A percentile compares a stretch with the other conserved stretches of the same genome.
These are phyloP conservation scores for Pseudocercospora fijiensis DNA, from an alignment of 2,329 filamentous ascomycete genomes.

Conservation along the genomic window DNA sequence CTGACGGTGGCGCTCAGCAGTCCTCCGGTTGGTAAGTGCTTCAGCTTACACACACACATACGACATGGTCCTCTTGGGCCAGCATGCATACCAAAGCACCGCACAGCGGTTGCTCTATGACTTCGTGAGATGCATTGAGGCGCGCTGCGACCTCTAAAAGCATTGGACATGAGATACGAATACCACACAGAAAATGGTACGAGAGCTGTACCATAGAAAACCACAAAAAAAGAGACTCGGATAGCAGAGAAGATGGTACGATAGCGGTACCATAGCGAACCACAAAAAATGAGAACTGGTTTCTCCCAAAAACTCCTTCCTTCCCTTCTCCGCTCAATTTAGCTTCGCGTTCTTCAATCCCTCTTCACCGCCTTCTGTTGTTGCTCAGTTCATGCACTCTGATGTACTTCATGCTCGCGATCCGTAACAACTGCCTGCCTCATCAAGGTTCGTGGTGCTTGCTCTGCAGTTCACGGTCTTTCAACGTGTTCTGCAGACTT, in stretches of 20 bases:
- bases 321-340: background rate
- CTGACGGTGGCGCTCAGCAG: constrained; percentile 19
- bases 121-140: background rate
- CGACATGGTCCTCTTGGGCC: background rate
- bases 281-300: constrained; percentile 2
- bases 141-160: background rate
- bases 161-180: background rate
- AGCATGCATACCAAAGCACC: background rate
- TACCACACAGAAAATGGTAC: background rate
- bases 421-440: background rate
- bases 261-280: constrained; percentile 4
- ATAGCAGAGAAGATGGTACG: background rate
- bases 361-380: background rate
- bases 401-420: background rate
- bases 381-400: background rate
- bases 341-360: background rate
- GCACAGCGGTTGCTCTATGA: background rate
- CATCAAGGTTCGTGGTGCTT: background rate
- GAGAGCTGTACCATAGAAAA: constrained; percentile 5
- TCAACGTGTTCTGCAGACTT: no score
- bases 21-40: constrained; percentile 19
- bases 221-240: background rate
- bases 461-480: no score
- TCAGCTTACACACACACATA: background rate
- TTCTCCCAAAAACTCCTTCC: background rate